Base-by-base conservation (phyloP, 1,139 yeast genomes). In the Hemisphaericaspora subhashii region DNA sequence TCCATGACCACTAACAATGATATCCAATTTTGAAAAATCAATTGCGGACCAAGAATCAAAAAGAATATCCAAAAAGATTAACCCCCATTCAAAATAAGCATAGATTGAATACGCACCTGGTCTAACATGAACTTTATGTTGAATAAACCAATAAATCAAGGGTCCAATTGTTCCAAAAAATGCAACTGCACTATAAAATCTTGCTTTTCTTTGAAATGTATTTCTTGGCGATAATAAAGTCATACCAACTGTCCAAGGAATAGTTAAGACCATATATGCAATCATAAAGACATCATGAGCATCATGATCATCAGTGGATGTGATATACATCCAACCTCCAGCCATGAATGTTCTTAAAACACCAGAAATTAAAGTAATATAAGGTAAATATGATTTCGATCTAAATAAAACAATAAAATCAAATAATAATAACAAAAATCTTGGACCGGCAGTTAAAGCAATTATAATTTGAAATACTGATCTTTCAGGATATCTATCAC, bases 291-390 rank as follows among this genome's bases (percentile, higher is more conserved):
- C 81, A 55, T 92, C 98, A 59, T 92, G 98, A 71, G 85, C 83
- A 63, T 90, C 96, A 55, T 90, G 98, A 58, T 92, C 96, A 59
- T 92, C 98, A 1, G 98, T 88, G 8, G 96, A 86, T 1, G 98
- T 92, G 48, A 92, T 85, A 57, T 92, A 92, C 12, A 94, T 96
- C 98, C 98, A 92, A 10, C 98, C 98, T 52, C 98, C 98, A 55
- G 98, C 92, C 1, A 96, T 84, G 41, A 92, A 77, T 0, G 98
- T 92, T 62, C 98, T 78, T 16, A 86, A 42, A 2, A 86, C 44
- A 9, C 98, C 98, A 2, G 81, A 59, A 1, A 78, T 47, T 9
- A 81, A 55, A 1, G 66, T 72, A 23, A 70, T 45, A 43, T 59
- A 62, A 3, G 86, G 80, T 24, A 64, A 51, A 9, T 52, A 43